Base-by-base conservation (phyloP, 768 basidiomycete genomes). In the Boletus rubroflammeus region DNA sequence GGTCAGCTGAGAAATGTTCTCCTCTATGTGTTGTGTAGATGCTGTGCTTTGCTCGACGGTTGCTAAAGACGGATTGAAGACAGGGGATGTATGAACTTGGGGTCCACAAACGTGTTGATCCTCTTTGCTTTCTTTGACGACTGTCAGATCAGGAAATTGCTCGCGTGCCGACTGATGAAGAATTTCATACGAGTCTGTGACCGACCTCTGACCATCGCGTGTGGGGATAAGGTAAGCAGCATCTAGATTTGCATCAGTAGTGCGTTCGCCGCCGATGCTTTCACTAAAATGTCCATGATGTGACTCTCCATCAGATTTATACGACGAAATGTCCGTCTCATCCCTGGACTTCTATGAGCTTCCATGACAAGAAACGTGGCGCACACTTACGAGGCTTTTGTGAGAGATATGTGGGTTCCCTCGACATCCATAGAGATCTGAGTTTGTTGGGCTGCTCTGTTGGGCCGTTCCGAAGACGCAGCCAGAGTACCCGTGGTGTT, bases 291-390 rank as follows among this genome's bases (percentile, higher is more conserved):
- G 23, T 13, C 23, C 46, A 1, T 13, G 45, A 23, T n/a, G 21
- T 13, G n/a, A 45, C 2, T n/a, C 44, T 11, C 6, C 6, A 13
- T 41, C 41, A 6, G 31, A 26, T 7, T 25, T 17, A 1, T 25
- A 21, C 42, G 47, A 39, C 0, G 14, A 19, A 5, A n/a, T 23
- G 29, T 40, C 23, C 19, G 23, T 35, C 21, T 36, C 44, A 15
- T 47, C 36, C 36, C 61, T 62, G 17, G 3, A 19, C 3, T 45
- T 35, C 21, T 15, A 19, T 62, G 36, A 59, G 31, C 13, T 39
- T 34, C 29, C 6, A 15, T 9, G 5, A 44, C 13, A 21, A 43
- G 13, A 51, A 44, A 36, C n/a, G 39, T 26, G 9, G 3, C 15
- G 13, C 1, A 17, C 29, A 45, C 61, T 46, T 31, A 62, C 60